These are phyloP conservation scores for Taphrina communis DNA, from an alignment of 1,139 yeast genomes.

Conservation along the genomic window DNA sequence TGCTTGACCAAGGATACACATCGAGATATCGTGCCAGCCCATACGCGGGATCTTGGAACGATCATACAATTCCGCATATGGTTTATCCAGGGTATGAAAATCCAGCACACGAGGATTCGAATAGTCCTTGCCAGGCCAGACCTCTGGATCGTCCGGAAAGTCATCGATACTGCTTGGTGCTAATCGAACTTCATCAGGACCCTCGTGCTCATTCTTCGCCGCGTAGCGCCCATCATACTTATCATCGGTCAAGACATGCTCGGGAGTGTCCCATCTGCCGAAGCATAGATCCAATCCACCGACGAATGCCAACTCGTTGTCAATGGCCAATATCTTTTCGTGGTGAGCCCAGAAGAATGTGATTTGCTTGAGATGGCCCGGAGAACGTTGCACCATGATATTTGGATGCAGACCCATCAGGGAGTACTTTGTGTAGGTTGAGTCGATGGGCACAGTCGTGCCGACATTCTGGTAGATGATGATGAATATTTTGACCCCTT, in stretches of 20 bases:
- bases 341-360: slow-evolving; percentile 99
- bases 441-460: slow-evolving; percentile 89
- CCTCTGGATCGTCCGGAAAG: slow-evolving; percentile 55
- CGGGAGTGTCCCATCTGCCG: slow-evolving; percentile 96
- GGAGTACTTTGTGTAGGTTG: slow-evolving; percentile 92
- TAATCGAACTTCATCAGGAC: slow-evolving; percentile 24
- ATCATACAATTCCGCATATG: slow-evolving; percentile 92
- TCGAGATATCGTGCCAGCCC: slow-evolving; percentile 99
- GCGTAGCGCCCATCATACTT: slow-evolving; percentile 45
- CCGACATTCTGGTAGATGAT: slow-evolving; percentile 96
- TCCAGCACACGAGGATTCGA: slow-evolving; percentile 94
- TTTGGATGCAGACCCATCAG: slow-evolving; percentile 83
- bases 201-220: slow-evolving; percentile 13
- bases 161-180: slow-evolving; percentile 53
- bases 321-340: slow-evolving; percentile 86
- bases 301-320: slow-evolving; percentile 83
- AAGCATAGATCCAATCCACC: slow-evolving; percentile 97
- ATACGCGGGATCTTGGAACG: slow-evolving; percentile 81
- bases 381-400: slow-evolving; percentile 89
- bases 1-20: slow-evolving; percentile 93
- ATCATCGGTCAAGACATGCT: slow-evolving; percentile 87
- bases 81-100: slow-evolving; percentile 77
- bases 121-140: slow-evolving; percentile 96
- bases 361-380: slow-evolving; percentile 90
- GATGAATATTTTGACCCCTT: slow-evolving; percentile 91